Evolutionary conservation across 2,329 filamentous ascomycete species (phyloP), one percentile per base, ranked within the genome.

Genomic region (Dactylellina drechsleri): DNA sequence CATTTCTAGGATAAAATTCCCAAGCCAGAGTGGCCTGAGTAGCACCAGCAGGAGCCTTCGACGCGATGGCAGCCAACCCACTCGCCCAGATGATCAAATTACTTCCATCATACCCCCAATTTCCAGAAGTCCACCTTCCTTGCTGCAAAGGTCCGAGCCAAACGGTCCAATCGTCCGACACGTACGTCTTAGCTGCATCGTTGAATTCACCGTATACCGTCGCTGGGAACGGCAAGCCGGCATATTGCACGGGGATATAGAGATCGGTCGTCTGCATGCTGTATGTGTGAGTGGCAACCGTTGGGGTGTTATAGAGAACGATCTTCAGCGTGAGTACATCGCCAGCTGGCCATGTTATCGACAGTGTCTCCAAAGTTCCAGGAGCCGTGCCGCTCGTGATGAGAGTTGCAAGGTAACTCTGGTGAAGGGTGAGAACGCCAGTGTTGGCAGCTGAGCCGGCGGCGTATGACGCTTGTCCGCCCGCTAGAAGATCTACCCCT

Each of bases 161-260:
- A 77, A 83, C 79, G 0, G 87, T 89, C 85, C 85, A 89, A 54
- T 85, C 83, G 74, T 88, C 87, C 1, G 86, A 82, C 5, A 72
- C 53, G 47, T 52, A 67, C 59, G 47, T 77, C 75, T 49, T 88
- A 78, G 64, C 83, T 7, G 80, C 82, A 0, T 85, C 86, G 72
- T 86, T 85, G 1, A 78, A 79, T 18, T 83, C 83, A 4, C 85
- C 53, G 8, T 86, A 85, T 77, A 85, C 85, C 1, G 88, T 83
- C 0, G 87, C 82, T 0, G 87, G 86, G 0, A 85, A 81, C 4
- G 82, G 81, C n/a, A 87, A 76, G 0, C 87, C 87, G 4, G 83
- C 83, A 82, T 84, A 88, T 0, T 82, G 83, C 1, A 88, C 80
- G 0, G 86, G 86, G 58, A 88, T 85, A 0, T 79, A 77, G 0